These are phyloP conservation scores for Mortierella sp. DNA, from an alignment of 371 early-diverging fungal genomes.

Conservation along the genomic window DNA sequence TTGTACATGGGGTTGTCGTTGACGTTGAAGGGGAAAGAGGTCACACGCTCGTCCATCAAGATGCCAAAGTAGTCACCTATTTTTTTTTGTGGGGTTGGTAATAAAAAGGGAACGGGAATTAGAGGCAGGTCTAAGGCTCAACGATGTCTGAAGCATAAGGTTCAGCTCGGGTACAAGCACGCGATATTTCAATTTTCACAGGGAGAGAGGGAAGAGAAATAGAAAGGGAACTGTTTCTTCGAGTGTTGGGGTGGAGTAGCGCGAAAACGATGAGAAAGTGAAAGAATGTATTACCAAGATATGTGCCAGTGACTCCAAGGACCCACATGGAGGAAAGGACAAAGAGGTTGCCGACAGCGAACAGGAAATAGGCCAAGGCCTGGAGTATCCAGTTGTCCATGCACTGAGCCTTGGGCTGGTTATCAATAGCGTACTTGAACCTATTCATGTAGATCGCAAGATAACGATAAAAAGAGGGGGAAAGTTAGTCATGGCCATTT, in stretches of 20 bases:
- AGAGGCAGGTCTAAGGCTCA: background rate
- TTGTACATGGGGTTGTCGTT: constrained; percentile 95
- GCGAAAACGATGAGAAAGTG: background rate
- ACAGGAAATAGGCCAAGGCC: constrained; percentile 66
- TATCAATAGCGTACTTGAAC: constrained; percentile 76
- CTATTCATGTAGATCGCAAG: constrained; percentile 42
- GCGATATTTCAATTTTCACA: constrained; percentile 1
- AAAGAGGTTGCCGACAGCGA: constrained; percentile 79
- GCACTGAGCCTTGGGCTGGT: constrained; percentile 73
- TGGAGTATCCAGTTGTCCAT: constrained; percentile 66
- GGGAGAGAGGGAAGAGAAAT: background rate
- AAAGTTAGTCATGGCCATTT: background rate
- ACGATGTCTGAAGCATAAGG: background rate
- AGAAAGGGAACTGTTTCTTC: background rate
- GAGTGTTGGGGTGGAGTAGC: background rate
- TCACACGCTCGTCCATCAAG: constrained; percentile 89
- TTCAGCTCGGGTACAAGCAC: background rate
- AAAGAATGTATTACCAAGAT: constrained; percentile 73
- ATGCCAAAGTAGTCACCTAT: constrained; percentile 96
- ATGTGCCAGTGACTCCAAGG: constrained; percentile 93
- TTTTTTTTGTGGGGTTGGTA: constrained; percentile 1
- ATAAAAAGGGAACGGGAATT: background rate
- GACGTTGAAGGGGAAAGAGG: constrained; percentile 93
- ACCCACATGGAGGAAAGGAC: constrained; percentile 91
- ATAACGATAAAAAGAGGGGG: background rate